These are phyloP conservation scores for Daldinia sp. DNA, from an alignment of 2,329 filamentous ascomycete genomes.

Conservation along the genomic window DNA sequence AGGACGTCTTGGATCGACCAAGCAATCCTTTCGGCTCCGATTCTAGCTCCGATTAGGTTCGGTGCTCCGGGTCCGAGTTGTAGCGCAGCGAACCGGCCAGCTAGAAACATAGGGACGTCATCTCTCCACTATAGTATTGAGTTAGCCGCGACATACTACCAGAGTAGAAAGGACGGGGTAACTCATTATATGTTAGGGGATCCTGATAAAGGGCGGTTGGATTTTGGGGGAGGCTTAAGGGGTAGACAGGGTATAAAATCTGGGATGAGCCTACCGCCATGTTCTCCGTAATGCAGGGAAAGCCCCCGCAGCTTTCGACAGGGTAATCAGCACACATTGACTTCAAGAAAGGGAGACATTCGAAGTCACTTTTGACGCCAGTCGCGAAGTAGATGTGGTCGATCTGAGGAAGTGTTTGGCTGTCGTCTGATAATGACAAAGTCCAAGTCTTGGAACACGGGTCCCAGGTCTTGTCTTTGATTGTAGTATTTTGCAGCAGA, in stretches of 20 bases:
- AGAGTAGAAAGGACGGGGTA: not conserved
- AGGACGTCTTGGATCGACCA: slow-evolving; percentile 73
- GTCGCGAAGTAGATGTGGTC: slow-evolving; percentile 81
- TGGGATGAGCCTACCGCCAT: slow-evolving; percentile 56
- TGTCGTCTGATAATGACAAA: slow-evolving; percentile 42
- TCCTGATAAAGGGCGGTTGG: not conserved
- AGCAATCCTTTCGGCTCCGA: slow-evolving; percentile 76
- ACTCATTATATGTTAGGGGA: too few relatives aligned
- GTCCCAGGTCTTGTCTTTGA: slow-evolving; percentile 62
- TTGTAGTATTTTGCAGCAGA: slow-evolving; percentile 65
- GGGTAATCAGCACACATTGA: slow-evolving; percentile 67
- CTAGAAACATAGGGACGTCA: slow-evolving; percentile 76
- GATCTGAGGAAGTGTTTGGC: slow-evolving; percentile 63
- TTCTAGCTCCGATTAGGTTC: slow-evolving; percentile 76
- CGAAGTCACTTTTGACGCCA: slow-evolving; percentile 71
- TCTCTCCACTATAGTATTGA: slow-evolving; percentile 63
- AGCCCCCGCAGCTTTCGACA: slow-evolving; percentile 67
- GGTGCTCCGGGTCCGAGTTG: slow-evolving; percentile 75
- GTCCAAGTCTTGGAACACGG: slow-evolving; percentile 56
- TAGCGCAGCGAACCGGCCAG: slow-evolving; percentile 72
- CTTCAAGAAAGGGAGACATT: slow-evolving; percentile 66
- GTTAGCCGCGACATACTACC: not conserved
- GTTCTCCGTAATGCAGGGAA: slow-evolving; percentile 79
- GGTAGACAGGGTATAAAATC: not conserved
- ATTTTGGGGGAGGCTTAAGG: not conserved